Conservation (phyloP, 2,329 filamentous ascomycete species). For the Pseudophaeomoniella oleicola region DNA sequence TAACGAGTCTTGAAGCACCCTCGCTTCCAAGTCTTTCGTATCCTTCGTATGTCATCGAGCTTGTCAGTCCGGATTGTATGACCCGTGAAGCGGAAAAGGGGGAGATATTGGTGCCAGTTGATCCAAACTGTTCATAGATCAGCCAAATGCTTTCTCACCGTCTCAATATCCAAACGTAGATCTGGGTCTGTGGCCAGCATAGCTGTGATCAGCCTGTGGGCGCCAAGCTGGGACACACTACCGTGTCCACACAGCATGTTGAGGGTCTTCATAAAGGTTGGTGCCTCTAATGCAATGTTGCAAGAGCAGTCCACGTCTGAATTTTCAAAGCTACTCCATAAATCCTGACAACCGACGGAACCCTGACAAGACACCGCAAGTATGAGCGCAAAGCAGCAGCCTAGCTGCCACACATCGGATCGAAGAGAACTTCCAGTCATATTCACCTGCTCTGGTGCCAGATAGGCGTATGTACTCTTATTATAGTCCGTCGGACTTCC, state of each 20-base stretch:
- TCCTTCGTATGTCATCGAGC: no score
- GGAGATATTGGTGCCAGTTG: no score
- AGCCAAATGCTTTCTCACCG: no score
- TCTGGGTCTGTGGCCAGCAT: no score
- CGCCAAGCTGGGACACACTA: neutral
- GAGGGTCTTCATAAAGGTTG: neutral
- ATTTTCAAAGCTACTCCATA: neutral
- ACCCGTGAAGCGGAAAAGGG: no score
- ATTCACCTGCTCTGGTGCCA: neutral
- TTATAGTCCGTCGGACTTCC: neutral
- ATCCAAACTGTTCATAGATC: no score
- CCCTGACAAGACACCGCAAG: neutral
- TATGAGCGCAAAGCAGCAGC: conserved; percentile 3
- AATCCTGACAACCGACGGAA: neutral
- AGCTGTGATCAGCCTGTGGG: neutral
- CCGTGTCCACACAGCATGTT: neutral
- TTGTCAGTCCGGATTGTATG: no score
- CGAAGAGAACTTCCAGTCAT: neutral
- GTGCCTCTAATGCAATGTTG: neutral
- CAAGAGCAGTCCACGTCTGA: neutral
- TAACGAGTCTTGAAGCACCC: no score
- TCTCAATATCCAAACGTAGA: no score
- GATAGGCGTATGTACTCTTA: neutral
- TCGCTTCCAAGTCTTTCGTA: no score
- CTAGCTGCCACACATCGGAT: conserved; percentile 3